Percentiles rank a stretch among this genome's conserved stretches.
These are phyloP conservation scores for Coniochaeta sp. DNA, from an alignment of 2,329 filamentous ascomycete species.

Conservation along the genomic window DNA sequence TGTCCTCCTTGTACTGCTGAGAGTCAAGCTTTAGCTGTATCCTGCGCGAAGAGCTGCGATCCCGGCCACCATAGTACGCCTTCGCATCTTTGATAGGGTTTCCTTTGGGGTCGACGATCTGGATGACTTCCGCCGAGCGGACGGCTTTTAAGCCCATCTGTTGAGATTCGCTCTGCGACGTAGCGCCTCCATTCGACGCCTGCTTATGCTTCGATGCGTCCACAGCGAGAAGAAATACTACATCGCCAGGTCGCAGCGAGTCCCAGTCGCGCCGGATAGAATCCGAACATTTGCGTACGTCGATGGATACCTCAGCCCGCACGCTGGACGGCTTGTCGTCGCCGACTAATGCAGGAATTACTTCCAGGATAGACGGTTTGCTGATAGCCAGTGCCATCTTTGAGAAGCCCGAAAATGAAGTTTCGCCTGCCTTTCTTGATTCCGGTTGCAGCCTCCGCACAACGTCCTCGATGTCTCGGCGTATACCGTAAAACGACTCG, in stretches of 20 bases:
- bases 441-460: constrained; percentile 73
- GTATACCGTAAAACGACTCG: constrained; percentile 89
- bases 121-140: constrained; percentile 77
- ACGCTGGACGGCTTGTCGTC: constrained; percentile 77
- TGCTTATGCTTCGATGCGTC: constrained; percentile 50
- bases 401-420: constrained; percentile 74
- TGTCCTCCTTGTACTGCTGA: constrained; percentile 69
- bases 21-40: constrained; percentile 79
- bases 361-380: constrained; percentile 81
- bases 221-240: constrained; percentile 79
- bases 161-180: constrained; percentile 41
- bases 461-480: constrained; percentile 80
- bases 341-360: constrained; percentile 75
- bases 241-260: constrained; percentile 74
- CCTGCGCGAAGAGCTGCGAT: constrained; percentile 54
- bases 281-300: constrained; percentile 72
- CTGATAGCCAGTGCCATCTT: constrained; percentile 86
- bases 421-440: constrained; percentile 54
- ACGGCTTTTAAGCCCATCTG: constrained; percentile 63
- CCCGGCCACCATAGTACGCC: constrained; percentile 56
- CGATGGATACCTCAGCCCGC: constrained; percentile 76
- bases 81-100: constrained; percentile 59
- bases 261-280: constrained; percentile 84
- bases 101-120: constrained; percentile 80
- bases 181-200: constrained; percentile 43